These are phyloP conservation scores for Trichoderma sp. DNA, from an alignment of 2,329 filamentous ascomycete species.

Conservation along the genomic window DNA sequence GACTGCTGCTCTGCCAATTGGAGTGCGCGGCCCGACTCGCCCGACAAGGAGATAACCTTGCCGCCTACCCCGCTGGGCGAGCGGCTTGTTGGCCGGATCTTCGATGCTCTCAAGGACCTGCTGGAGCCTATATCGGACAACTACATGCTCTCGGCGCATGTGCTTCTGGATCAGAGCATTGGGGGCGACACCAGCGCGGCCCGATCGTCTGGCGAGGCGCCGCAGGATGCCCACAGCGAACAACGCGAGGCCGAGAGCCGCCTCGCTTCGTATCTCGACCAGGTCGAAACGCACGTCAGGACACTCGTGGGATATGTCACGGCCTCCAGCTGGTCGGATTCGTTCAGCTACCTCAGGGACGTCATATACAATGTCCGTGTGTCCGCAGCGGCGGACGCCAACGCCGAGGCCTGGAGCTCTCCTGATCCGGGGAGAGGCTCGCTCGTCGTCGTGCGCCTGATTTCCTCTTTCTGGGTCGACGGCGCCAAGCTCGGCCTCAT, in stretches of 20 bases:
- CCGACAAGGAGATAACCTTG: conserved; percentile 31
- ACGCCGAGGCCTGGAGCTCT: conserved; percentile 41
- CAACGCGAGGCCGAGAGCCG: conserved; percentile 32
- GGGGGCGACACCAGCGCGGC: conserved; percentile 44
- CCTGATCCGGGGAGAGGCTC: conserved; percentile 56
- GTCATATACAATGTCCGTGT: conserved; percentile 56
- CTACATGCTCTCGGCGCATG: conserved; percentile 58
- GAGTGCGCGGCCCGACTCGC: conserved; percentile 47
- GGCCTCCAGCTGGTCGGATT: conserved; percentile 63
- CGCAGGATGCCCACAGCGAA: conserved; percentile 30
- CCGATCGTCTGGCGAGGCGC: conserved; percentile 33
- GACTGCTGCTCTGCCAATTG: conserved; percentile 67
- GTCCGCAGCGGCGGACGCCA: conserved; percentile 45
- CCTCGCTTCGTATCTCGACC: conserved; percentile 43
- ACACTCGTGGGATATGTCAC: conserved; percentile 65
- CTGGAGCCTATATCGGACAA: conserved; percentile 61
- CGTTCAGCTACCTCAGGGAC: conserved; percentile 61
- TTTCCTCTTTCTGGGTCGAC: conserved; percentile 68
- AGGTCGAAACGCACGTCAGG: conserved; percentile 59
- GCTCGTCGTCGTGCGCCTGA: conserved; percentile 59
- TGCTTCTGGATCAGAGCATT: conserved; percentile 57
- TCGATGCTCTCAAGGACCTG: conserved; percentile 60
- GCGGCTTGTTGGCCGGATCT: conserved; percentile 55
- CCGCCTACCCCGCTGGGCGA: conserved; percentile 50
- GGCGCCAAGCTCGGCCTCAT: conserved; percentile 61